Conservation (phyloP, 768 basidiomycete genomes). For the Russula sp. region DNA sequence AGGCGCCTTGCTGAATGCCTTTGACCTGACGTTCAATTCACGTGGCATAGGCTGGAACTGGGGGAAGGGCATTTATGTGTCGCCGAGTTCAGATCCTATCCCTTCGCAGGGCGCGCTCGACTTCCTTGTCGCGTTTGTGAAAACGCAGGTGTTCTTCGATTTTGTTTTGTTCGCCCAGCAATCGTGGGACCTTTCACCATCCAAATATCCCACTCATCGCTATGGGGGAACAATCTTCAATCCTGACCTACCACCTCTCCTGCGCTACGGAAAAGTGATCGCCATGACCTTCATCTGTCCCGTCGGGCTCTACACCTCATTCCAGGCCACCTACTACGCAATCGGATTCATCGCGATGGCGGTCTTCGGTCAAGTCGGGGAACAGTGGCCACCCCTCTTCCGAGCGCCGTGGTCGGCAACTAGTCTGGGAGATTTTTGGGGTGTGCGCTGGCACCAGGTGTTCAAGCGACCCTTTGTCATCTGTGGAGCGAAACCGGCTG, state of each 20-base stretch:
- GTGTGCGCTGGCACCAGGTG: constrained; percentile 60
- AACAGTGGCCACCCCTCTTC: constrained; percentile 61
- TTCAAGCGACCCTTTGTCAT: constrained; percentile 53
- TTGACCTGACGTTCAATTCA: constrained; percentile 45
- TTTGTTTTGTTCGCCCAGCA: constrained; percentile 24
- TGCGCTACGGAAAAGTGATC: constrained; percentile 29
- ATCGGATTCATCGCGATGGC: constrained; percentile 15
- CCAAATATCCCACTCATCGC: constrained; percentile 27
- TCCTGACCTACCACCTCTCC: constrained; percentile 30
- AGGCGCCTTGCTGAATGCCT: constrained; percentile 32
- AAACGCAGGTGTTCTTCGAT: constrained; percentile 42
- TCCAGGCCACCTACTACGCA: constrained; percentile 18
- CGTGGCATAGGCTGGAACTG: constrained; percentile 62
- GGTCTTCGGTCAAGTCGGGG: constrained; percentile 24
- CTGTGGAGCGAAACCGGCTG: constrained; percentile 41
- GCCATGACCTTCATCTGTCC: constrained; percentile 24
- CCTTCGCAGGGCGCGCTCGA: constrained; percentile 32
- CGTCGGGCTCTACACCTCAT: constrained; percentile 16
- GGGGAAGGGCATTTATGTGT: constrained; percentile 34
- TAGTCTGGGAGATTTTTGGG: constrained; percentile 61
- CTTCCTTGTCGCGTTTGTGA: constrained; percentile 40
- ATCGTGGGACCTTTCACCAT: constrained; percentile 32
- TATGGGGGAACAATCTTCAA: constrained; percentile 37
- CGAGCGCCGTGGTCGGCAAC: constrained; percentile 50
- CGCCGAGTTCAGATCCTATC: constrained; percentile 40